Percentiles rank a stretch among this genome's conserved stretches.
These are phyloP conservation scores for Mallotus repandus DNA, from an alignment of 441 rosid genomes.

Conservation along the genomic window DNA sequence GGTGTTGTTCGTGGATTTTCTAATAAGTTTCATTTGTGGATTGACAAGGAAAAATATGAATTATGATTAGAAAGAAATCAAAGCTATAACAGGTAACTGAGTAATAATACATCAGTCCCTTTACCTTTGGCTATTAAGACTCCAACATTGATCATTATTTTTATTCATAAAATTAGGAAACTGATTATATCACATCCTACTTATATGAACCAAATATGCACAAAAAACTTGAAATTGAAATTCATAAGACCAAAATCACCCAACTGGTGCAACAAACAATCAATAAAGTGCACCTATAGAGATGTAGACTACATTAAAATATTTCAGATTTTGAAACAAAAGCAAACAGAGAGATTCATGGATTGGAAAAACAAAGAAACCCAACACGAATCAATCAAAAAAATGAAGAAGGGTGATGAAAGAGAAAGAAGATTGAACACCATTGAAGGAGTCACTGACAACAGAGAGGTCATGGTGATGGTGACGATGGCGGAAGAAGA, in stretches of 20 bases:
- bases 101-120: too few relatives aligned
- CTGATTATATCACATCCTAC: not conserved
- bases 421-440: too few relatives aligned
- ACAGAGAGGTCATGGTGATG: too few relatives aligned
- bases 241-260: not conserved
- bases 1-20: conserved; percentile 6
- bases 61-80: not conserved
- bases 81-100: not conserved
- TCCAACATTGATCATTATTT: not conserved
- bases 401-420: too few relatives aligned
- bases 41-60: not conserved
- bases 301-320: too few relatives aligned
- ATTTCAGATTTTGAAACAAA: too few relatives aligned
- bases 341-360: not conserved
- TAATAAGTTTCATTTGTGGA: not conserved
- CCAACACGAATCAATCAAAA: too few relatives aligned
- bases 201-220: not conserved
- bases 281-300: not conserved
- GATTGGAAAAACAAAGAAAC: not conserved
- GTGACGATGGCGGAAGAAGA: too few relatives aligned
- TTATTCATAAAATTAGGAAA: too few relatives aligned
- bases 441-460: too few relatives aligned
- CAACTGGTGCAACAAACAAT: not conserved
- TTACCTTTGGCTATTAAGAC: conserved; percentile 41
- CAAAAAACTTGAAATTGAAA: not conserved